These are phyloP conservation scores for Picochlorum sp. DNA, from an alignment of 139 green algal genomes.

Conservation along the genomic window DNA sequence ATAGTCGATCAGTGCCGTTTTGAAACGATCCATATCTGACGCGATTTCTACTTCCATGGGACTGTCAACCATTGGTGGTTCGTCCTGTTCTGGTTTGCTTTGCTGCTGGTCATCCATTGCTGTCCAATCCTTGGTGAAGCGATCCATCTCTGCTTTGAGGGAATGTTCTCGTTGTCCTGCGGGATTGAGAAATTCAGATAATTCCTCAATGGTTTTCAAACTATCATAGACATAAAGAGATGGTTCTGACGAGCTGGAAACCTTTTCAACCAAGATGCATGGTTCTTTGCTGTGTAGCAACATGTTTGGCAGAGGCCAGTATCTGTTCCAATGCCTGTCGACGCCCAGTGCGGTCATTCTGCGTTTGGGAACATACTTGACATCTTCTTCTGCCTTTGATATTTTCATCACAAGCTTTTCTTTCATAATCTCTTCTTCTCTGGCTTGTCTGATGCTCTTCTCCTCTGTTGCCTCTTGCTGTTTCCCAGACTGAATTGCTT, in stretches of 20 bases:
- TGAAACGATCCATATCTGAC: slow-evolving; percentile 5
- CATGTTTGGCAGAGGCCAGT: slow-evolving; percentile 37
- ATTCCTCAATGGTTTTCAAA: too few species aligned
- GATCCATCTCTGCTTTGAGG: slow-evolving; percentile 8
- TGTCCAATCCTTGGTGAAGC: not conserved
- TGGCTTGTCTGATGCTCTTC: not conserved
- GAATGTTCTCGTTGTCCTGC: slow-evolving; percentile 11
- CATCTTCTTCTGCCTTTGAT: slow-evolving; percentile 31
- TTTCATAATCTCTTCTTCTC: slow-evolving; percentile 19
- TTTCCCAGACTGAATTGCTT: slow-evolving; percentile 2
- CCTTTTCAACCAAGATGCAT: too few species aligned
- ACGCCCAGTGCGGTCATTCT: slow-evolving; percentile 36
- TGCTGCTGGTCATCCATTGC: too few species aligned
- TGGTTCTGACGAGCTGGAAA: too few species aligned
- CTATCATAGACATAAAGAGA: too few species aligned
- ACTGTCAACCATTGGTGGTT: not conserved
- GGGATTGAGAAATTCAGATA: too few species aligned
- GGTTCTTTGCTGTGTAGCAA: too few species aligned
- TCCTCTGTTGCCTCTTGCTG: not conserved
- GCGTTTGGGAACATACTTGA: slow-evolving; percentile 9
- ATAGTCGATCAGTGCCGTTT: slow-evolving; percentile 7
- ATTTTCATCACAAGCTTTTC: slow-evolving; percentile 31
- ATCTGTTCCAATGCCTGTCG: slow-evolving; percentile 53
- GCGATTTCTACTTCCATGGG: not conserved
- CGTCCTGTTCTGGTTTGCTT: not conserved